Evolutionary conservation across 331 rosid genomes (phyloP).

Genomic region (Prunus yedoensis): DNA sequence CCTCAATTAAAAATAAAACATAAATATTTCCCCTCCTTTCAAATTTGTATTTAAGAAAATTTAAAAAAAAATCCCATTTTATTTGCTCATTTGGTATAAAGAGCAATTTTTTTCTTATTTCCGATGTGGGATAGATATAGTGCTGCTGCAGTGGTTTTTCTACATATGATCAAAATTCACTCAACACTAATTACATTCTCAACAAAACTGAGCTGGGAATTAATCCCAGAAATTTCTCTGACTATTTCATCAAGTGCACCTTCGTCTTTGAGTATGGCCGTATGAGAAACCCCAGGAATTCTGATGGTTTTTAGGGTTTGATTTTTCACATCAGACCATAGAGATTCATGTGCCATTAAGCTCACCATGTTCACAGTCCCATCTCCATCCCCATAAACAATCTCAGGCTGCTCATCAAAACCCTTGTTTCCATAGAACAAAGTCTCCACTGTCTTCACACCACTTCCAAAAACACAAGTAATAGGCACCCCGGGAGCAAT

Average conservation of each 20-base stretch:
- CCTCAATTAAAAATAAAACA: background rate
- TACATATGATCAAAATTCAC: background rate
- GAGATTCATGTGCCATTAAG: constrained; percentile 57
- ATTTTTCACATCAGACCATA: constrained; percentile 49
- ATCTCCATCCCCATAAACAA: constrained; percentile 75
- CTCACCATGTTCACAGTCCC: constrained; percentile 85
- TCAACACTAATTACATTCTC: background rate
- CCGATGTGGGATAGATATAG: too few species aligned
- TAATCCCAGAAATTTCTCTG: constrained; percentile 43
- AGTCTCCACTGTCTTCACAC: constrained; percentile 60
- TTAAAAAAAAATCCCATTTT: too few species aligned
- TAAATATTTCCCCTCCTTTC: background rate
- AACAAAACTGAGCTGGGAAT: constrained; percentile 25
- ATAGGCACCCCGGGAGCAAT: constrained; percentile 62
- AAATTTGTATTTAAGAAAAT: too few species aligned
- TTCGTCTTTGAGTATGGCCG: constrained; percentile 48
- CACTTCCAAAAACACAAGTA: constrained; percentile 68
- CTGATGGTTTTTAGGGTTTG: constrained; percentile 50
- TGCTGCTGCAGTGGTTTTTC: background rate
- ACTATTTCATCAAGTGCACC: constrained; percentile 49
- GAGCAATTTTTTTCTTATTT: too few species aligned
- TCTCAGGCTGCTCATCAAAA: constrained; percentile 67
- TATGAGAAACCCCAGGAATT: constrained; percentile 63
- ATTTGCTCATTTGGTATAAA: too few species aligned
- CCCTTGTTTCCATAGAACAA: constrained; percentile 50